phyloP scores from a whole-genome alignment of 73 alveolate species.

The Tetrahymena malaccensis region DNA sequence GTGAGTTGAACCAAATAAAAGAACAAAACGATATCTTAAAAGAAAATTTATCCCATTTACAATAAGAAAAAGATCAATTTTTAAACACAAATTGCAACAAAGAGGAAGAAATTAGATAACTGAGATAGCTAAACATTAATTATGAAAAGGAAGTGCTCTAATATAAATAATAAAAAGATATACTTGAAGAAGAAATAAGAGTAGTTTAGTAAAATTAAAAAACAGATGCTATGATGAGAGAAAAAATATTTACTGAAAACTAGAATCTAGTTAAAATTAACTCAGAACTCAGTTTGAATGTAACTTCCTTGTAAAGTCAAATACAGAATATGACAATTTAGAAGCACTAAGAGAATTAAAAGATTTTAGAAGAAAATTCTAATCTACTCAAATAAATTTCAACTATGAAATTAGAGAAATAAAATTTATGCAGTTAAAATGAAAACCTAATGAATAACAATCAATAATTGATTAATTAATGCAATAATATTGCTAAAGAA shows the following conservation, averaged over 20 bases:
- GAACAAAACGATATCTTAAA: not conserved
- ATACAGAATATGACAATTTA: not conserved
- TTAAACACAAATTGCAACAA: not conserved
- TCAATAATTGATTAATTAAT: not conserved
- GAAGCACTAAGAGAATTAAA: not conserved
- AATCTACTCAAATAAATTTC: not conserved
- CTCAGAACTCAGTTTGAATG: not conserved
- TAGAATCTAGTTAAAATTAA: not conserved
- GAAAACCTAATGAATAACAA: not conserved
- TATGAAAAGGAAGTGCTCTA: not conserved
- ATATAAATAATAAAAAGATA: not conserved
- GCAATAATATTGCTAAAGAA: not conserved
- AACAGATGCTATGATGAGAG: not conserved
- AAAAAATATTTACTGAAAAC: not conserved
- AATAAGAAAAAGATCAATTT: not conserved
- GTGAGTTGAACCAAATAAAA: not conserved
- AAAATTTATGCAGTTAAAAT: not conserved
- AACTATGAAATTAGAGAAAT: not conserved
- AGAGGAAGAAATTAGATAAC: not conserved
- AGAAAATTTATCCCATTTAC: not conserved
- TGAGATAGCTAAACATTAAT: not conserved
- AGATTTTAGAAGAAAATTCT: not conserved
- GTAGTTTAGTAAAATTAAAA: not conserved
- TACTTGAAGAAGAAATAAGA: not conserved
- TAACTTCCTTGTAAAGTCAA: not conserved